phyloP scores from a whole-genome alignment of 495 filamentous ascomycete species.

The Tuber microsphaerosporum region DNA sequence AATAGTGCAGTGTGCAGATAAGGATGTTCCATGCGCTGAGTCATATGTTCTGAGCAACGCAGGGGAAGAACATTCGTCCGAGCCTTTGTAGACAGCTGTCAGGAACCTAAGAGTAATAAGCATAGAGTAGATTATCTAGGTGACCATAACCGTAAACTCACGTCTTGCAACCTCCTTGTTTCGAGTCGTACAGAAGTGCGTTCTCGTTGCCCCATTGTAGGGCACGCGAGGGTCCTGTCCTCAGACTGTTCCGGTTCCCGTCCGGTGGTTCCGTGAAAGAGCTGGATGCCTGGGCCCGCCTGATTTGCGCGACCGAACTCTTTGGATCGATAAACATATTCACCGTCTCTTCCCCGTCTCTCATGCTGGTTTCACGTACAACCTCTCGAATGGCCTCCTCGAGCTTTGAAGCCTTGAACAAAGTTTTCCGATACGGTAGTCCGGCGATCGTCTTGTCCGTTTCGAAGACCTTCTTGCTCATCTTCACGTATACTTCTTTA shows the following conservation, averaged over 20 bases:
- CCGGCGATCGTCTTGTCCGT: slow-evolving; percentile 96
- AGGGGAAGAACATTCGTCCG: slow-evolving; percentile 55
- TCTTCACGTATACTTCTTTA: slow-evolving; percentile 87
- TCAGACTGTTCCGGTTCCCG: slow-evolving; percentile 7
- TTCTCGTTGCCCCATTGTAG: slow-evolving; percentile 23
- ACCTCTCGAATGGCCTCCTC: slow-evolving; percentile 88
- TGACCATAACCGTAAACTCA: slow-evolving; percentile 4
- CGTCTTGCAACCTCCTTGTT: slow-evolving; percentile 20
- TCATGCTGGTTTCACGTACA: slow-evolving; percentile 61
- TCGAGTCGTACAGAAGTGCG: slow-evolving; percentile 21
- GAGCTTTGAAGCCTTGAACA: slow-evolving; percentile 93
- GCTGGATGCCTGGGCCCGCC: slow-evolving; percentile 16
- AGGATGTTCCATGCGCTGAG: slow-evolving; percentile 77
- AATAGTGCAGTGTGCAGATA: slow-evolving; percentile 81
- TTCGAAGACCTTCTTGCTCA: slow-evolving; percentile 89
- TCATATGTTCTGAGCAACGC: slow-evolving; percentile 86
- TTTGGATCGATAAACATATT: slow-evolving; percentile 26
- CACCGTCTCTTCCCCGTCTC: slow-evolving; percentile 22
- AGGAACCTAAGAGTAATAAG: slow-evolving; percentile 45
- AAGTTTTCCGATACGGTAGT: slow-evolving; percentile 81
- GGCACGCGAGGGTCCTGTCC: background rate
- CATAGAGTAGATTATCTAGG: background rate
- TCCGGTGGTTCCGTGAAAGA: slow-evolving; percentile 15
- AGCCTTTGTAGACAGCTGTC: slow-evolving; percentile 84
- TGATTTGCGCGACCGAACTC: slow-evolving; percentile 7